These are phyloP conservation scores for Apiospora malaysiana DNA, from an alignment of 2,329 filamentous ascomycete species.

Conservation along the genomic window DNA sequence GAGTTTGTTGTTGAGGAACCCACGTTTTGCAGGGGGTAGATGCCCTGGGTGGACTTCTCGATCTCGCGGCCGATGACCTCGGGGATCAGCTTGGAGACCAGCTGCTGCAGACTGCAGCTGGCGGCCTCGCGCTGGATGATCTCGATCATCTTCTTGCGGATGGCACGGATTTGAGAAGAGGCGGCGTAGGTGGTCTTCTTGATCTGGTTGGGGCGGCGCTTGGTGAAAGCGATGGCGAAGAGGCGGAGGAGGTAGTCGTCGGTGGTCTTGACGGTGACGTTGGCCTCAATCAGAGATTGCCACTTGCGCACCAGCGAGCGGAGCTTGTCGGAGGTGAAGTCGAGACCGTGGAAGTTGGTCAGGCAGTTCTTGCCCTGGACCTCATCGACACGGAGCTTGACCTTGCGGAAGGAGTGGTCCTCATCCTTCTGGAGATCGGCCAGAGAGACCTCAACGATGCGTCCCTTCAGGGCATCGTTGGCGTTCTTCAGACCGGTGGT, in stretches of 20 bases:
- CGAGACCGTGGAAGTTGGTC: conserved; percentile 99
- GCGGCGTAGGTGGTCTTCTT: conserved; percentile 99
- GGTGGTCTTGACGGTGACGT: conserved; percentile 99
- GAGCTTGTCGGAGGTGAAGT: conserved; percentile 99
- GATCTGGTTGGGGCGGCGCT: conserved; percentile 98
- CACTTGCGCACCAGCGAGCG: conserved; percentile 99
- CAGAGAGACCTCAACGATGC: conserved; percentile 98
- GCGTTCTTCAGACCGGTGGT: conserved; percentile 99
- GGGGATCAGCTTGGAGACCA: conserved; percentile 98
- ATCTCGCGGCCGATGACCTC: conserved; percentile 99
- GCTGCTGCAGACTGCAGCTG: conserved; percentile 92
- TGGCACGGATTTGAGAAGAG: conserved; percentile 95
- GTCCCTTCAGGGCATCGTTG: conserved; percentile 98
- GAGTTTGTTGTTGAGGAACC: conserved; percentile 31
- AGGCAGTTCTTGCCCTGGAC: conserved; percentile 99
- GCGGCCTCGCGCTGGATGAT: conserved; percentile 97
- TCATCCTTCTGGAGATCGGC: conserved; percentile 99
- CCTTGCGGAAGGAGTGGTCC: conserved; percentile 99
- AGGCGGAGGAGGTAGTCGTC: conserved; percentile 99
- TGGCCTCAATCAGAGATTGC: conserved; percentile 99
- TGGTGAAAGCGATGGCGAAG: conserved; percentile 99
- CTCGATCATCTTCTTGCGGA: conserved; percentile 99
- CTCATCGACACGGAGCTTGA: conserved; percentile 98
- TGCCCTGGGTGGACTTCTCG: conserved; percentile 98
- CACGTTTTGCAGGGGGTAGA: conserved; percentile 99